Evolutionary conservation across 805 yeast genomes (phyloP).

Genomic region (Zygoascus ofunaensis): DNA sequence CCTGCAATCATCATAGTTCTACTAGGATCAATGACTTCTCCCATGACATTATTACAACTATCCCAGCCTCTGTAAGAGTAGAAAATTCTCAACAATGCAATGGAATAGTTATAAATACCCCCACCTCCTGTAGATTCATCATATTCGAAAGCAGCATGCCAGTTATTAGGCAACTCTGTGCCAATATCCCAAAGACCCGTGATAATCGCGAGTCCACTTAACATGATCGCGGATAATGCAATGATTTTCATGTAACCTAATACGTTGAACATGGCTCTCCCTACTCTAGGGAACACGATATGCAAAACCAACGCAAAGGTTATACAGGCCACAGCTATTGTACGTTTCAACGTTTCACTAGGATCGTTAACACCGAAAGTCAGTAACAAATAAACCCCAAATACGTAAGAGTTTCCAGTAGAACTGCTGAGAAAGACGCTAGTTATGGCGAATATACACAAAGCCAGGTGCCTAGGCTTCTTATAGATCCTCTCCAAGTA

Average conservation of each 20-base stretch:
- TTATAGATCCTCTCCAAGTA: conserved; percentile 50
- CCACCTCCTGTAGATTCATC: conserved; percentile 31
- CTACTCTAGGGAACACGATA: conserved; percentile 39
- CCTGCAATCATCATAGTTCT: conserved; percentile 52
- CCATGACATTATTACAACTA: conserved; percentile 53
- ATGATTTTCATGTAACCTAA: conserved; percentile 48
- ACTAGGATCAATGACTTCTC: conserved; percentile 49
- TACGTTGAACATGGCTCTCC: conserved; percentile 43
- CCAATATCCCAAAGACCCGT: conserved; percentile 27
- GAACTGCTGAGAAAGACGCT: conserved; percentile 53
- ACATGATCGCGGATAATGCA: conserved; percentile 41
- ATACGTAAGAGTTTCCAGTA: conserved; percentile 55
- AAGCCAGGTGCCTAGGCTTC: conserved; percentile 45
- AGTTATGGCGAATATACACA: conserved; percentile 42
- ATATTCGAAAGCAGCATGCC: conserved; percentile 32
- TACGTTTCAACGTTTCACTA: conserved; percentile 32
- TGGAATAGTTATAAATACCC: conserved; percentile 43
- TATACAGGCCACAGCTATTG: conserved; percentile 42
- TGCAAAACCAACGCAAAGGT: conserved; percentile 42
- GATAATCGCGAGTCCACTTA: conserved; percentile 38
- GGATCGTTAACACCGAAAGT: conserved; percentile 34
- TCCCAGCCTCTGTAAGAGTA: conserved; percentile 68
- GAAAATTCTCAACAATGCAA: conserved; percentile 49
- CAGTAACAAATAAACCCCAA: conserved; percentile 48
- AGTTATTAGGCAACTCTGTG: conserved; percentile 27